Percentiles rank a stretch among this genome's conserved stretches.
phyloP scores from a whole-genome alignment of 169 alveolate genomes.

The Eimeria falciformis region DNA sequence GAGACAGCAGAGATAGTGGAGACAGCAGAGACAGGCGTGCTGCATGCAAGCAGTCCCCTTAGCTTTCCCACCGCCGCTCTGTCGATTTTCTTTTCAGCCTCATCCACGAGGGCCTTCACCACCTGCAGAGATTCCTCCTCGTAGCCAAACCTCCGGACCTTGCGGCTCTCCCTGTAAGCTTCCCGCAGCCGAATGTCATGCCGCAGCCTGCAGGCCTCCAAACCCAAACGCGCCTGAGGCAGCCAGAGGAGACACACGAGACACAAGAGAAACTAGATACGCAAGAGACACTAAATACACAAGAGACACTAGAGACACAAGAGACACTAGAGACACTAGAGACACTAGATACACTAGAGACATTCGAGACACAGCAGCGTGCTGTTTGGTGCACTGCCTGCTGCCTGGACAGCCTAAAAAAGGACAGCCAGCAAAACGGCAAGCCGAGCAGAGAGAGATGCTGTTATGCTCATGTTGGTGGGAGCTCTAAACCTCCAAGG shows the following conservation, averaged over 20 bases:
- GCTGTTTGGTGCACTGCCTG: too few relatives aligned
- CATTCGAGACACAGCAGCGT: too few relatives aligned
- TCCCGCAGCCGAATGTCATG: conserved; percentile 86
- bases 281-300: too few relatives aligned
- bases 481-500: too few relatives aligned
- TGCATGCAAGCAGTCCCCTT: not conserved
- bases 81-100: conserved; percentile 85
- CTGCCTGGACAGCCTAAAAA: too few relatives aligned
- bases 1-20: not conserved
- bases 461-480: too few relatives aligned
- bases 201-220: conserved; percentile 79
- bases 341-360: conserved; percentile 80
- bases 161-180: conserved; percentile 80
- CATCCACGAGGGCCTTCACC: conserved; percentile 86
- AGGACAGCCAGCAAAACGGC: too few relatives aligned
- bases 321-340: too few relatives aligned
- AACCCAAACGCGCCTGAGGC: not conserved
- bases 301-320: too few relatives aligned
- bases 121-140: conserved; percentile 85
- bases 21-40: not conserved
- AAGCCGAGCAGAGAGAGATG: too few relatives aligned
- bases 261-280: too few relatives aligned
- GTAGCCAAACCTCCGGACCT: conserved; percentile 81
- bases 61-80: conserved; percentile 77
- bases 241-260: too few relatives aligned